phyloP scores from a whole-genome alignment of 805 yeast species.

The Blastobotrys terrestris region DNA sequence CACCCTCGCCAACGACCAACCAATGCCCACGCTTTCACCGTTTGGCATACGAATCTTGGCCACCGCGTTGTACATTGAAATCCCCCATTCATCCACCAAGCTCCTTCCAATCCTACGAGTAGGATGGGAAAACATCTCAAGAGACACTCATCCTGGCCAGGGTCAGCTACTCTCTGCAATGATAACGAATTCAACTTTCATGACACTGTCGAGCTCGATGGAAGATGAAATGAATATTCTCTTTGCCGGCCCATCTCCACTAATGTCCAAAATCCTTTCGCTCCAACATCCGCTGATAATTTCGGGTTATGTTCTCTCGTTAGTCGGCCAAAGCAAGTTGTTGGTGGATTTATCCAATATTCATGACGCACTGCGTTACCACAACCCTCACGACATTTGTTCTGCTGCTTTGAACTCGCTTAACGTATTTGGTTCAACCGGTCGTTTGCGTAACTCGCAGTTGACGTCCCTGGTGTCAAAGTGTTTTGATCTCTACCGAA shows the following conservation, averaged over 20 bases:
- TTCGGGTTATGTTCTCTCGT: constrained; percentile 13
- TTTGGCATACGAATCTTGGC: constrained; percentile 22
- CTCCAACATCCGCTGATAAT: constrained; percentile 21
- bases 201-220: constrained; percentile 13
- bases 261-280: constrained; percentile 8
- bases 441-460: constrained; percentile 13
- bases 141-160: constrained; percentile 19
- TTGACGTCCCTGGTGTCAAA: constrained; percentile 18
- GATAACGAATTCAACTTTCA: constrained; percentile 6
- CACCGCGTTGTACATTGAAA: constrained; percentile 23
- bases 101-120: constrained; percentile 5
- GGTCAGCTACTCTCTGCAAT: constrained; percentile 15
- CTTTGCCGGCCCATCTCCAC: constrained; percentile 3
- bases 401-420: constrained; percentile 15
- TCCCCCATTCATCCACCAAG: constrained; percentile 6
- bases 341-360: constrained; percentile 16
- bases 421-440: constrained; percentile 8
- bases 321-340: constrained; percentile 15
- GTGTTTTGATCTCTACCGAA: constrained; percentile 23
- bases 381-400: constrained; percentile 21
- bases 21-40: constrained; percentile 12
- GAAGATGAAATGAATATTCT: constrained; percentile 9
- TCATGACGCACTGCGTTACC: constrained; percentile 18
- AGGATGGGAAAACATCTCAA: constrained; percentile 8
- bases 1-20: constrained; percentile 5